Evolutionary conservation across 768 basidiomycete genomes (phyloP), one percentile per base, ranked within the genome.

Genomic region (Suillus weaverae): DNA sequence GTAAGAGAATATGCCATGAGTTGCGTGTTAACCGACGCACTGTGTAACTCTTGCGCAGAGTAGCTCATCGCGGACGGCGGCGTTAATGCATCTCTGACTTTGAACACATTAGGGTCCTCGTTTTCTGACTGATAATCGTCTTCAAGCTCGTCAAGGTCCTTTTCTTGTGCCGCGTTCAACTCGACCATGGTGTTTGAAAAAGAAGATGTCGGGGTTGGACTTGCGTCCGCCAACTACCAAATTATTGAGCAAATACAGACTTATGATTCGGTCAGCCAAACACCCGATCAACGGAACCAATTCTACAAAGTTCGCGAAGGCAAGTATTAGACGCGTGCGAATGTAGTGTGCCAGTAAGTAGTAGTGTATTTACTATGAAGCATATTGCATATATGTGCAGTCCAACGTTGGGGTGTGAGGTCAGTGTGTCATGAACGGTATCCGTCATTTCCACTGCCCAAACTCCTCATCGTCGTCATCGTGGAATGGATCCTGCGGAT

Each of bases 121-220:
- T 77, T 76, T 3, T 83, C 81, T 0, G 76, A 73, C 32, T 75
- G 80, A n/a, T 77, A 79, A 14, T 79, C 76, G 11, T 80, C 78
- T 33, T 85, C 79, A 43, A 84, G 79, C 64, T 85, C 81, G 68
- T 86, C 84, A 5, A 82, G 53, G 67, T 86, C 84, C 51, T 71
- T 74, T 11, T 78, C 80, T 32, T 73, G 70, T 35, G 48, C 69
- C 41, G 70, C 63, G 64, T 38, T 63, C 11, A 69, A 41, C 26
- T 63, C 26, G 63, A 48, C 56, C 69, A 75, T 76, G 64, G 13
- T 62, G 41, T 53, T 53, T 59, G 50, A 18, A 44, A 32, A 55
- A 33, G 22, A 43, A 14, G n/a, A 11, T 54, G 55, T 56, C 36
- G 55, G 20, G 10, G 16, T 38, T 38, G 18, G 22, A 39, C 9